phyloP scores from a whole-genome alignment of 352 stramenopile genomes.

The Pythium scleroteichum region DNA sequence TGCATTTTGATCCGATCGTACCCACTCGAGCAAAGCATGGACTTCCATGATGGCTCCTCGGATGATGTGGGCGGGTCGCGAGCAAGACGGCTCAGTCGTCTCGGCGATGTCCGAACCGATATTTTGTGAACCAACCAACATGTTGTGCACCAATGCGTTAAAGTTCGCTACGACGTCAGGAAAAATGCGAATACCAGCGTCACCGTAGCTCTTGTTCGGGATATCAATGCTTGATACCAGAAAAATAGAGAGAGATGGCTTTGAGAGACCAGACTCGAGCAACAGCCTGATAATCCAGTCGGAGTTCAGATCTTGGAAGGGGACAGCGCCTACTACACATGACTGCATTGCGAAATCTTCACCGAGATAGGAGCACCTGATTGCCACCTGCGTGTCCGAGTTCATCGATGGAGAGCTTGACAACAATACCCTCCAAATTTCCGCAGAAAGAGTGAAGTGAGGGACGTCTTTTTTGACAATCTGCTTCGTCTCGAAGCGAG shows the following conservation, averaged over 20 bases:
- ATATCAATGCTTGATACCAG: conserved; percentile 12
- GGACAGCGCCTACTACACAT: conserved; percentile 34
- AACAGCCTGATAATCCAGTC: conserved; percentile 18
- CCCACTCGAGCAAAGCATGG: conserved; percentile 11
- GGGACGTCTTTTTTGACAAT: conserved; percentile 34
- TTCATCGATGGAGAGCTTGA: conserved; percentile 2
- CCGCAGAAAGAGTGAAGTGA: conserved; percentile 29
- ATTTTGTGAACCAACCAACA: not conserved
- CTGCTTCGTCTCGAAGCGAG: conserved; percentile 41
- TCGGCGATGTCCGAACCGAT: not conserved
- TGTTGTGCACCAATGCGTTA: conserved; percentile 3
- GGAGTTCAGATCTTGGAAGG: conserved; percentile 1
- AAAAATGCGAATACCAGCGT: conserved; percentile 19
- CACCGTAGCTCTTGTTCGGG: not conserved
- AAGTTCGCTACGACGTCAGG: conserved; percentile 21
- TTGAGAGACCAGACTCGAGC: conserved; percentile 29
- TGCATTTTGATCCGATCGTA: not conserved
- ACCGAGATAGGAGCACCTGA: conserved; percentile 33
- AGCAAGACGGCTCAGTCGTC: not conserved
- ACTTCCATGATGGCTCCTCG: conserved; percentile 4
- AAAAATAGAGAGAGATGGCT: conserved; percentile 20
- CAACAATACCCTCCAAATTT: conserved; percentile 26
- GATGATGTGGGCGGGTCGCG: not conserved
- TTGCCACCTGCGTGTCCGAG: not conserved
- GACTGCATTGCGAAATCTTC: conserved; percentile 33